These are phyloP conservation scores for Naumovozyma baii DNA, from an alignment of 805 yeast species.

Conservation along the genomic window DNA sequence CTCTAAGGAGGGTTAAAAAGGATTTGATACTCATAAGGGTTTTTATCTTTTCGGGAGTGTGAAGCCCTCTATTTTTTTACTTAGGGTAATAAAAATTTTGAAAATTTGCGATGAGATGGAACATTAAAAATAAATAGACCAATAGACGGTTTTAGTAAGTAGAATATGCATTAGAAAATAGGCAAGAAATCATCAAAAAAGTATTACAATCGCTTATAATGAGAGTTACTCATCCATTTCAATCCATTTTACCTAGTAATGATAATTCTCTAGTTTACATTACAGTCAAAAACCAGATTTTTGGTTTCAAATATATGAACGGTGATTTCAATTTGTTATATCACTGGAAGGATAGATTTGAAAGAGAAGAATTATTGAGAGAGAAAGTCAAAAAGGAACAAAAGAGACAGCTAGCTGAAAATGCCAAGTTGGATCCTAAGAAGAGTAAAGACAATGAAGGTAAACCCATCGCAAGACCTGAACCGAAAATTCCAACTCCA, in stretches of 20 bases:
- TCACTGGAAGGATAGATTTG: slow-evolving; percentile 53
- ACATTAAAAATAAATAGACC: background rate
- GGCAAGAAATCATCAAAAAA: too few species aligned
- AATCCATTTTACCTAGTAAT: slow-evolving; percentile 39
- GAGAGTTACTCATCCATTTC: slow-evolving; percentile 61
- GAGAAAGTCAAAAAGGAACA: slow-evolving; percentile 39
- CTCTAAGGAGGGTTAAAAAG: too few species aligned
- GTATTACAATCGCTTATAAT: slow-evolving; percentile 2
- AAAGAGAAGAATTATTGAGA: slow-evolving; percentile 34
- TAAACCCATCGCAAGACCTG: slow-evolving; percentile 44
- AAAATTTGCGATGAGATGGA: slow-evolving; percentile 1
- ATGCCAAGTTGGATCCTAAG: slow-evolving; percentile 23
- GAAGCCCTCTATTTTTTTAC: too few species aligned
- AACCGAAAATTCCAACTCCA: slow-evolving; percentile 49
- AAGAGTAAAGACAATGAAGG: slow-evolving; percentile 30
- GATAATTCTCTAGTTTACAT: slow-evolving; percentile 43
- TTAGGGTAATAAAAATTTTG: background rate
- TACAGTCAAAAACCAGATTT: slow-evolving; percentile 49
- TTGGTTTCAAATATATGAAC: slow-evolving; percentile 36
- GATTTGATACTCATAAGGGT: too few species aligned
- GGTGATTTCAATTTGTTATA: slow-evolving; percentile 35
- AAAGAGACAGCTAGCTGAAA: slow-evolving; percentile 24
- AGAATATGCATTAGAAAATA: background rate
- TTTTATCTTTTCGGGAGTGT: too few species aligned
- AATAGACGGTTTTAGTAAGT: background rate